Evolutionary conservation across 176 grass and related monocot genomes (phyloP), one percentile per base, ranked within the genome.

Genomic region (Bromus sterilis): DNA sequence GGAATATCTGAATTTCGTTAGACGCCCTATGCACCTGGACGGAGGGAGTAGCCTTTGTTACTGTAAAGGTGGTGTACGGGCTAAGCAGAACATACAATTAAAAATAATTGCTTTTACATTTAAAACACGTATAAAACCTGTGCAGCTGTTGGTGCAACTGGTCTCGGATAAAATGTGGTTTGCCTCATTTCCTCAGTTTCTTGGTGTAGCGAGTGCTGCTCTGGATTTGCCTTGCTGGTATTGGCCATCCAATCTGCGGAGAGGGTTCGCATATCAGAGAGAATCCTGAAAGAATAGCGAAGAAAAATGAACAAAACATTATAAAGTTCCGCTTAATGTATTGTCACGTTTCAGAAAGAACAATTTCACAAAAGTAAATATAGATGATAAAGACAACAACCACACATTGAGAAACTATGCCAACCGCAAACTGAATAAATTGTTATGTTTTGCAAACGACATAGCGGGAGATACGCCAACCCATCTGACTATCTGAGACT

Each of bases 171-270:
- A 88, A 93, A 98, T 56, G 86, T 91, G 76, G 76, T 91, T 81
- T 91, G 90, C 74, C 82, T 93, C 55, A 58, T 91, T 80, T 94
- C 95, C 41, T 91, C 92, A 74, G 74, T 89, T 86, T 93, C 95
- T 89, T 94, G 92, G 51, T 92, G 89, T 63, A 93, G 49, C 0
- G 88, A 94, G 68, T 82, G 83, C 59, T 91, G 86, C 66, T 98
- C 95, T 66, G 86, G 84, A 33, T 92, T 92, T 84, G 82, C 76
- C 86, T 94, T 98, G 72, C 81, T 98, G 59, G 83, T 89, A 74
- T 93, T 98, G 69, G 95, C 95, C 95, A 98, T 98, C 92, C 95
- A 98, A 87, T 98, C 95, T 85, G 92, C 92, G 65, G 95, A 94
- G 46, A 98, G 88, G 53, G 95, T 98, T 84, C 88, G 88, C 95